Base-by-base conservation (phyloP, 148 eudicot genomes). In the Hydrangea macrophylla region DNA sequence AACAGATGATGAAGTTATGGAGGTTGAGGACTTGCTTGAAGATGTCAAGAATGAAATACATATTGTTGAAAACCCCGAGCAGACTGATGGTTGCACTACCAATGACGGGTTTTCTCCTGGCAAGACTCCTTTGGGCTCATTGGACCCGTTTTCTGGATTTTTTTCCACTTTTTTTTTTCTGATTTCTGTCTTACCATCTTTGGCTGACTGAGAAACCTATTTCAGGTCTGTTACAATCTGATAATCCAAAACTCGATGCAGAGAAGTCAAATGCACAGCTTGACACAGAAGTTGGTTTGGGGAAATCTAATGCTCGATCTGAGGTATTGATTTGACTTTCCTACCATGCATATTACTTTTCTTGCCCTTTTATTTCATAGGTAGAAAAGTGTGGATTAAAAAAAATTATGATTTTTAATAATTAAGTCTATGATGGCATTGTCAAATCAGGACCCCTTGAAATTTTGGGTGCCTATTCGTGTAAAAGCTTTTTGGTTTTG, bases 1-100 rank as follows among this genome's bases (percentile, higher is more conserved):
- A 37, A 90, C 96, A 25, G 90, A 88, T 62, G 92, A 88, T 67
- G 97, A 90, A 75, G 82, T 90, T 65, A 74, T 86, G 84, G 90
- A 81, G 72, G 98, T 88, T 68, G 92, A 88, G 74, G 85, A 86
- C 82, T 71, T 86, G 72, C 79, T 90, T 60, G 88, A 80, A 56
- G 77, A 80, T 59, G 88, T 80, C 30, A 87, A 89, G 48, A 67
- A 67, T 61, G 82, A 77, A 45, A 58, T 68, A 45, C 73, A 53
- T 58, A 59, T 81, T 73, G 67, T 73, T 67, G 53, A 64, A 40
- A 85, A 81, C 40, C 59, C 67, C 42, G 73, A 68, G 36, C 80
- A 74, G 42, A 64, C 78, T 71, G 76, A 61, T 30, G 83, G 60
- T 51, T 73, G 61, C 61, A 58, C 71, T 56, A 54, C 77, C 25